phyloP scores from a whole-genome alignment of 208 protist species.

The Wallacemonas rigidus region DNA sequence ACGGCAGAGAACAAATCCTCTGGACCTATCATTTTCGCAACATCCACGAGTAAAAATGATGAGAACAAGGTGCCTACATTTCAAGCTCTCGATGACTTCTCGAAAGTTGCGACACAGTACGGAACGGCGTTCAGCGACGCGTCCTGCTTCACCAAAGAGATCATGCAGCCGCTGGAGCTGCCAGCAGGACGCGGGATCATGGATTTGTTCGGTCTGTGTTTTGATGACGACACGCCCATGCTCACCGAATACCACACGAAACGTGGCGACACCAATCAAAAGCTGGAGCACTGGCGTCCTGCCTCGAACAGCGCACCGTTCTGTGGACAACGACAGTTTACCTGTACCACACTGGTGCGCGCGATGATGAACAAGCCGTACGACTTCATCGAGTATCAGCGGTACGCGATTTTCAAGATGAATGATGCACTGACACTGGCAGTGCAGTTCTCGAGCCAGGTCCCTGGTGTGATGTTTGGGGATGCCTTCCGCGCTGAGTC shows the following conservation, averaged over 20 bases:
- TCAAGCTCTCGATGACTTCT: conserved; percentile 50
- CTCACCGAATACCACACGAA: conserved; percentile 48
- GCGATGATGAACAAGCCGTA: conserved; percentile 58
- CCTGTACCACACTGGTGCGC: conserved; percentile 56
- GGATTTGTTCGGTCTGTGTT: conserved; percentile 64
- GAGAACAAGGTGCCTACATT: conserved; percentile 47
- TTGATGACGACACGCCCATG: conserved; percentile 52
- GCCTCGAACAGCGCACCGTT: conserved; percentile 36
- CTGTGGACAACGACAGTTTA: conserved; percentile 57
- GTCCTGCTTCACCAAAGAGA: conserved; percentile 54
- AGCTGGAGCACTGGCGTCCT: conserved; percentile 54
- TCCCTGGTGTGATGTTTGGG: conserved; percentile 54
- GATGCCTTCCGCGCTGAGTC: conserved; percentile 65
- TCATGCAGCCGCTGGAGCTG: conserved; percentile 49
- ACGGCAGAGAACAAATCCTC: neutral
- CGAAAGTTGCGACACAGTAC: conserved; percentile 56
- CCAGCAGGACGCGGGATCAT: conserved; percentile 42
- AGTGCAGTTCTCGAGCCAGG: conserved; percentile 68
- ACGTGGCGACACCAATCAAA: conserved; percentile 50
- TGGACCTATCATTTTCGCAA: conserved; percentile 31
- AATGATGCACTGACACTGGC: conserved; percentile 46
- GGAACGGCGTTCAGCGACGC: conserved; percentile 51
- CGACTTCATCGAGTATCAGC: conserved; percentile 59
- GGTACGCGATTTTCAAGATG: conserved; percentile 64
- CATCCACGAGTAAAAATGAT: conserved; percentile 44